These are phyloP conservation scores for Pythium aristosporum DNA, from an alignment of 352 stramenopile genomes.

Conservation along the genomic window DNA sequence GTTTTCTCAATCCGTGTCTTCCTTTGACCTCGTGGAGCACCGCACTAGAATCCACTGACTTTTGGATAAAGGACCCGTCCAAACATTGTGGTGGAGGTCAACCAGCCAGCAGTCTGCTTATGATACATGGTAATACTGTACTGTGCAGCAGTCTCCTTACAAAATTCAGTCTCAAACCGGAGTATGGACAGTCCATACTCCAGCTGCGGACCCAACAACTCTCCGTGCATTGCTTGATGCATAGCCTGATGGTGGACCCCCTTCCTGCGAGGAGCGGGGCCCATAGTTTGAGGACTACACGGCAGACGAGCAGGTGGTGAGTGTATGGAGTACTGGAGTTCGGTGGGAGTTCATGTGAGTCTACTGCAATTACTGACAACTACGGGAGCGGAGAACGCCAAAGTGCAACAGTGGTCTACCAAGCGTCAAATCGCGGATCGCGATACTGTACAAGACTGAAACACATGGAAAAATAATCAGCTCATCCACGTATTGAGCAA, in stretches of 20 bases:
- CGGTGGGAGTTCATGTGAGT: too few species aligned
- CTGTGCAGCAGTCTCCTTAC: too few species aligned
- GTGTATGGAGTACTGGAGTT: not conserved
- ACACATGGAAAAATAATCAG: too few species aligned
- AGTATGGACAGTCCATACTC: not conserved
- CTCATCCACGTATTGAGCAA: not conserved
- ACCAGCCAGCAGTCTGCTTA: not conserved
- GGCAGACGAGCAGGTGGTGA: not conserved
- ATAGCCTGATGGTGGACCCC: not conserved
- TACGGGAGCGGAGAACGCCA: not conserved
- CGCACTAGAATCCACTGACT: not conserved
- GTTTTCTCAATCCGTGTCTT: not conserved
- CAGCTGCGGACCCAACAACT: not conserved
- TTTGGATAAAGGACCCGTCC: not conserved
- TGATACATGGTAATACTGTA: too few species aligned
- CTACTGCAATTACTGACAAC: not conserved
- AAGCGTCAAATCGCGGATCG: constrained; percentile 7
- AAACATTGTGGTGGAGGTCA: not conserved
- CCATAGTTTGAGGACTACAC: too few species aligned
- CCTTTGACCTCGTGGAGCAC: not conserved
- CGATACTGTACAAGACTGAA: constrained; percentile 3
- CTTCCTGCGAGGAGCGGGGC: too few species aligned
- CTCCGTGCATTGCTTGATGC: not conserved
- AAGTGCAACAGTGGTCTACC: not conserved
- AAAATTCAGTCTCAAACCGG: too few species aligned